These are phyloP conservation scores for Neostapfia colusana DNA, from an alignment of 176 grass and related monocot genomes.

Conservation along the genomic window DNA sequence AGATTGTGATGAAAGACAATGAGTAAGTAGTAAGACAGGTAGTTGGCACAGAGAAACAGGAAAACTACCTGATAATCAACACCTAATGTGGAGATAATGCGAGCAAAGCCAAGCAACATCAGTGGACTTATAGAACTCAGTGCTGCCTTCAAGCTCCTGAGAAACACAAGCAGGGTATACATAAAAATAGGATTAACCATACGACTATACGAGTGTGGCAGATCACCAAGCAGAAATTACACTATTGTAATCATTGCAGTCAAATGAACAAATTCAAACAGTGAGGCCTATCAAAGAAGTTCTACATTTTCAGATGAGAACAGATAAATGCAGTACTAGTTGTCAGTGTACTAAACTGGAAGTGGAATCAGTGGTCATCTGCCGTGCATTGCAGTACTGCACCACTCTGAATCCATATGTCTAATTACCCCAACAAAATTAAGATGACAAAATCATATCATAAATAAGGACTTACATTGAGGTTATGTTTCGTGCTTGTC, in stretches of 20 bases:
- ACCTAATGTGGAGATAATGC: conserved; percentile 75
- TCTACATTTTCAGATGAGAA: conserved; percentile 14
- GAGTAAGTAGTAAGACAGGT: conserved; percentile 17
- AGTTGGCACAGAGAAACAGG: conserved; percentile 24
- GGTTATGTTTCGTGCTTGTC: conserved; percentile 67
- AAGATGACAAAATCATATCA: background rate
- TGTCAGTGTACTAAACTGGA: conserved; percentile 16
- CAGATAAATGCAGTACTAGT: background rate
- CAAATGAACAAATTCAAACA: conserved; percentile 19
- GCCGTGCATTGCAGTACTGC: background rate
- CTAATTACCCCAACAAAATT: conserved; percentile 13
- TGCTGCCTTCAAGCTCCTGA: conserved; percentile 58
- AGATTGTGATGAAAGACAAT: conserved; percentile 16
- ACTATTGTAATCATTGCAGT: conserved; percentile 2
- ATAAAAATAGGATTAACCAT: conserved; percentile 20
- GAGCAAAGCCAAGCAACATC: conserved; percentile 84
- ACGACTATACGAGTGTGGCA: background rate
- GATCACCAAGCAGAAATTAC: conserved; percentile 13
- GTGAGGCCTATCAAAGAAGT: background rate
- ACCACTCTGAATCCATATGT: background rate
- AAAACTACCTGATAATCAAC: conserved; percentile 89
- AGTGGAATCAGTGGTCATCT: background rate
- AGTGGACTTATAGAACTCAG: conserved; percentile 77
- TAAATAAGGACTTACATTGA: conserved; percentile 50
- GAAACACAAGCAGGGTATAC: conserved; percentile 37